These are phyloP conservation scores for Scutellaria minor DNA, from an alignment of 257 asterid genomes.

Conservation along the genomic window DNA sequence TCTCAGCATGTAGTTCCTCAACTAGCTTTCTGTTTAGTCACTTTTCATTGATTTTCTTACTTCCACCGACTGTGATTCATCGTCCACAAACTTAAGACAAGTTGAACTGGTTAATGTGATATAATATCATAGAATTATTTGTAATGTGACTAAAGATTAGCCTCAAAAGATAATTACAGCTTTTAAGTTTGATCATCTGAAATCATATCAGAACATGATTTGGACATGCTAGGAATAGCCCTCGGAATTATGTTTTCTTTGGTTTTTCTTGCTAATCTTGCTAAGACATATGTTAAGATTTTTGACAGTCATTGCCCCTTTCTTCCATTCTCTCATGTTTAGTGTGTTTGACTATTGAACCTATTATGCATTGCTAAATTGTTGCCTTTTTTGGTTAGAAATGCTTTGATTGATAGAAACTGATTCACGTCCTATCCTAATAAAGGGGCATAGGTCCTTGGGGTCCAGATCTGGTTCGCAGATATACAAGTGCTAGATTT, in stretches of 20 bases:
- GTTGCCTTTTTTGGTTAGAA: constrained; percentile 9
- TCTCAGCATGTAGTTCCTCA: constrained; percentile 14
- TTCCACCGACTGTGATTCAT: background rate
- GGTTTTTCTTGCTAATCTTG: background rate
- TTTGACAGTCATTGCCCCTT: background rate
- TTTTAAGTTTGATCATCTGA: background rate
- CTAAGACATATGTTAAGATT: constrained; percentile 7
- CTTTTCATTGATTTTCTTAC: constrained; percentile 2
- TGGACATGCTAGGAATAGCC: background rate
- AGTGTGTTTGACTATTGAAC: background rate
- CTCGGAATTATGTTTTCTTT: background rate
- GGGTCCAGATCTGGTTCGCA: constrained; percentile 83
- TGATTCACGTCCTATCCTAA: constrained; percentile 29
- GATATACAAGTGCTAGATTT: constrained; percentile 77
- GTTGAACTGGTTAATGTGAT: background rate
- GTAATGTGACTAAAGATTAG: background rate
- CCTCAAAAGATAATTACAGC: no score
- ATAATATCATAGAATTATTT: constrained; percentile 3
- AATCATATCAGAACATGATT: constrained; percentile 8
- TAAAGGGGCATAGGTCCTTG: constrained; percentile 90
- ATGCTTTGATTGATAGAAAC: background rate
- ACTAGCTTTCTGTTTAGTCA: constrained; percentile 11
- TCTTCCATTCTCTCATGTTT: background rate
- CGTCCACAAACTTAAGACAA: background rate
- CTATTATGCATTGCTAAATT: background rate